These are phyloP conservation scores for Aspergillus melleus DNA, from an alignment of 2,329 filamentous ascomycete species.

Conservation along the genomic window DNA sequence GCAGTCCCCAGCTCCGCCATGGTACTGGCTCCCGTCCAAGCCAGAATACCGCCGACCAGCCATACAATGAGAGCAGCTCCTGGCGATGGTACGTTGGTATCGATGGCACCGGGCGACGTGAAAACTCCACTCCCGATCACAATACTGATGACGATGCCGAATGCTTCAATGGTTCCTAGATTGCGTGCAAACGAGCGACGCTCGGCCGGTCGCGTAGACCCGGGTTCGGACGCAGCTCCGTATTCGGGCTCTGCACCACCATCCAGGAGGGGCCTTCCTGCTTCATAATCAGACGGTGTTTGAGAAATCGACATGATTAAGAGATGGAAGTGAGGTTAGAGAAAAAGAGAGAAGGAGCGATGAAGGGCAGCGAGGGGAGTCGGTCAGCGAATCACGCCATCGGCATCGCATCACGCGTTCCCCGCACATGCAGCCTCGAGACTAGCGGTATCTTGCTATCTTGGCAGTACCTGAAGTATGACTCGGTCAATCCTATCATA, in stretches of 20 bases:
- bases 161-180: constrained; percentile 18
- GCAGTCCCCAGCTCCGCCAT: constrained; percentile 20
- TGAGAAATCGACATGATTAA: not conserved
- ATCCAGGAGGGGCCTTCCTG: not conserved
- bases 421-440: no score
- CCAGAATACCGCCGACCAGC: constrained; percentile 17
- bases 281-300: not conserved
- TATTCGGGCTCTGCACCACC: not conserved
- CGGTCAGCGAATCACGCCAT: not conserved
- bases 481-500: no score
- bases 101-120: constrained; percentile 17
- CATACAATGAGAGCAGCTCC: constrained; percentile 17
- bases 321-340: not conserved
- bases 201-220: not conserved
- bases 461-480: no score
- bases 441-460: no score
- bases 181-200: constrained; percentile 13
- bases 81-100: constrained; percentile 20
- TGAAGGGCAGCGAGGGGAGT: not conserved
- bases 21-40: constrained; percentile 18
- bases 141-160: constrained; percentile 21
- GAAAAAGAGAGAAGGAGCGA: not conserved
- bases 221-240: not conserved
- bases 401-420: not conserved
- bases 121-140: constrained; percentile 22